Conservation (phyloP, 805 yeast species). For the Candida sphagnicola region DNA sequence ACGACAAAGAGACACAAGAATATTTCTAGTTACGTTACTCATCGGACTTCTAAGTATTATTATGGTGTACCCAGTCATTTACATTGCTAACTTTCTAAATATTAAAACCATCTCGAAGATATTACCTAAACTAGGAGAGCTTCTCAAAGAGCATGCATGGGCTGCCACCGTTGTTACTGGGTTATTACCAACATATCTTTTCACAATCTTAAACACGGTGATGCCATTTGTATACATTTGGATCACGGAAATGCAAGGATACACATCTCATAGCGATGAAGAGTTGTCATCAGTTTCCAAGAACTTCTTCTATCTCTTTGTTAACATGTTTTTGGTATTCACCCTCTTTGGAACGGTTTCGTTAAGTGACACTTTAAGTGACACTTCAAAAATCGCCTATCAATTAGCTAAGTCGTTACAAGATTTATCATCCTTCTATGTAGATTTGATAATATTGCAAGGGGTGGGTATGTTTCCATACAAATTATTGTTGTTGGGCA, state of each 20-base stretch:
- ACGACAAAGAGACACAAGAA: constrained; percentile 61
- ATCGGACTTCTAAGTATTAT: constrained; percentile 69
- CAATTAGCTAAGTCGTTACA: constrained; percentile 79
- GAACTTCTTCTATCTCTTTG: constrained; percentile 92
- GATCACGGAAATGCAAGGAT: constrained; percentile 82
- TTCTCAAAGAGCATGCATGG: constrained; percentile 62
- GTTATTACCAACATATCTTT: constrained; percentile 84
- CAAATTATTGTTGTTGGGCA: constrained; percentile 76
- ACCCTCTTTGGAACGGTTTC: constrained; percentile 93
- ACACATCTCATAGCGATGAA: constrained; percentile 87
- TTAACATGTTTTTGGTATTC: constrained; percentile 88
- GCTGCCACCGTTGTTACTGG: constrained; percentile 81
- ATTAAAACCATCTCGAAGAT: constrained; percentile 71
- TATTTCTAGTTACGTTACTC: constrained; percentile 58
- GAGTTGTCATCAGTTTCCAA: constrained; percentile 87
- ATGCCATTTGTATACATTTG: constrained; percentile 86
- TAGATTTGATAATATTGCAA: constrained; percentile 76
- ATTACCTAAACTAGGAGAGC: constrained; percentile 77
- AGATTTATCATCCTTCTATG: constrained; percentile 81
- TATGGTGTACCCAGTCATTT: constrained; percentile 79
- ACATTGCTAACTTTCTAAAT: constrained; percentile 78
- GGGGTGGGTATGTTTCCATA: constrained; percentile 90
- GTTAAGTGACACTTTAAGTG: constrained; percentile 66
- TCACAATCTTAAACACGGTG: constrained; percentile 75
- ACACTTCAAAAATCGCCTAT: constrained; percentile 84